Evolutionary conservation across 768 basidiomycete genomes (phyloP), one percentile per base, ranked within the genome.

Genomic region (Amanita rimosa): DNA sequence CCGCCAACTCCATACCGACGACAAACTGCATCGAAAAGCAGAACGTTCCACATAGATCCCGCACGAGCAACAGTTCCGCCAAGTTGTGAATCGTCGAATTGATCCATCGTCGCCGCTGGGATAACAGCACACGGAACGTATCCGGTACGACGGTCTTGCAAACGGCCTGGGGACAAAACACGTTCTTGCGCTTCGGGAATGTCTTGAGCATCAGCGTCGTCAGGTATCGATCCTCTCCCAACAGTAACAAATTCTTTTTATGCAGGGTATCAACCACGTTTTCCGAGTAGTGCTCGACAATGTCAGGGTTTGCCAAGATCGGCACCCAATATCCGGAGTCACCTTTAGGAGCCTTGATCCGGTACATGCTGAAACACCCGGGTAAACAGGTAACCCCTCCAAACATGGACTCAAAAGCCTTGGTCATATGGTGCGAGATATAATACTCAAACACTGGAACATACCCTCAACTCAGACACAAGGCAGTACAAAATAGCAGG

Each of bases 1-100:
- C 95, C 52, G 88, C 81, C 54, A 99, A 73, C 62, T 99, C 96
- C 94, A 99, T 99, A 62, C 86, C 93, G 31, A 95, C 91, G 56
- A 97, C 92, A 61, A 97, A 97, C 71, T 96, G 94, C 95, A 97
- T 97, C 9, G 91, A 94, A 79, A 99, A 98, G 72, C 96, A 99
- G 83, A 98, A 99, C 2, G 94, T 97, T 41, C 96, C 96, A 57
- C 95, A 99, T n/a, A 98, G 79, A 64, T 99, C 96, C 19, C 94
- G 82, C 21, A 99, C 95, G 44, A 97, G 75, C 27, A 98, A 67
- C 50, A 99, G 73, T 62, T 98, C 95, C n/a, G 87, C 85, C 37
- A 98, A 71, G 59, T 99, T 99, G 70, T 99, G 96, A 34, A 98
- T 83, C 0, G 95, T 99, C 49, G 94, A 97, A 70, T 98, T 99